These are phyloP conservation scores for Penicillium palitans DNA, from an alignment of 2,329 filamentous ascomycete species.

Conservation along the genomic window DNA sequence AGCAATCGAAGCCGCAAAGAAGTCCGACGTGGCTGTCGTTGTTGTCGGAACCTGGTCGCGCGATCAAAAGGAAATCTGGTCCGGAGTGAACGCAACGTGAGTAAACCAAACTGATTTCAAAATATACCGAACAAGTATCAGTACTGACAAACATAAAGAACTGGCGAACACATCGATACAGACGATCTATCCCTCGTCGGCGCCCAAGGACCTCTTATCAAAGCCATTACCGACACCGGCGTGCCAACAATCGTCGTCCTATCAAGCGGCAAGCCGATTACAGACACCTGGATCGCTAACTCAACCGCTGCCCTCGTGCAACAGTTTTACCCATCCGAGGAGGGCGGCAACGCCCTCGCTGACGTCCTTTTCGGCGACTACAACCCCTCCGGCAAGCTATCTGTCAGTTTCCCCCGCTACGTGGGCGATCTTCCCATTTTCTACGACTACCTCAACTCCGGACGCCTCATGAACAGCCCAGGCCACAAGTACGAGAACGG, in stretches of 20 bases:
- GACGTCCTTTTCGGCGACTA: constrained; percentile 65
- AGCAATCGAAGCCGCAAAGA: constrained; percentile 64
- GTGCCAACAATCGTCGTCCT: constrained; percentile 68
- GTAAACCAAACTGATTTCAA: neutral
- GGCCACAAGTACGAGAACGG: constrained; percentile 59
- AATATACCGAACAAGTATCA: neutral
- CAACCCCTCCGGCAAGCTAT: constrained; percentile 66
- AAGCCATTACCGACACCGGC: constrained; percentile 66
- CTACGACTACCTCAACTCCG: constrained; percentile 72
- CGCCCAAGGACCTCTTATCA: constrained; percentile 66
- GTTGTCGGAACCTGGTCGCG: constrained; percentile 75
- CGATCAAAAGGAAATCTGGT: constrained; percentile 71
- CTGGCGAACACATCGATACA: constrained; percentile 71
- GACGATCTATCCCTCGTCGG: constrained; percentile 66
- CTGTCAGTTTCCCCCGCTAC: constrained; percentile 66
- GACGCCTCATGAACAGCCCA: constrained; percentile 54
- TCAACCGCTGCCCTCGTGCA: constrained; percentile 66
- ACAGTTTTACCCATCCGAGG: constrained; percentile 72
- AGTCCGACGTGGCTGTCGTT: constrained; percentile 70
- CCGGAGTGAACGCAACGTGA: constrained; percentile 66
- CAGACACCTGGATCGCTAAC: constrained; percentile 69
- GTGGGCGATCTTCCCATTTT: constrained; percentile 68
- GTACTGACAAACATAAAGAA: constrained; percentile 35
- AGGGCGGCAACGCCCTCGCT: constrained; percentile 66
- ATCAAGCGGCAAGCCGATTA: constrained; percentile 69